Evolutionary conservation across 108 stramenopile species (phyloP), one percentile per base, ranked within the genome.

Genomic region (Nitzschia putrida): DNA sequence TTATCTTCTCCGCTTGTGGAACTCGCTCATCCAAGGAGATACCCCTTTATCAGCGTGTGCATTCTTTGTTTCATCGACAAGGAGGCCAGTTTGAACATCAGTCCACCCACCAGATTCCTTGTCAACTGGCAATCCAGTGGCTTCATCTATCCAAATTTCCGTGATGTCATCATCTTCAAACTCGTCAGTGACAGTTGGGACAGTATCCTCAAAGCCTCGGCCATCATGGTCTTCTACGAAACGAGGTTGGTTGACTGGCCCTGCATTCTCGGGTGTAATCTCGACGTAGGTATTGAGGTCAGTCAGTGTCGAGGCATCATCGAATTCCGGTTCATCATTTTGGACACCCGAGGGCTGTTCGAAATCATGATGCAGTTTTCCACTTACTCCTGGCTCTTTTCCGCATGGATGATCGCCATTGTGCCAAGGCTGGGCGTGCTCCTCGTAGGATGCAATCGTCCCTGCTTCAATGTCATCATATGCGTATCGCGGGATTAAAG

Each of bases 131-230:
- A 53, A n/a, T 5, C 72, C 72, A n/a, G 72, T 73, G 8, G 40
- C 72, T 37, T 43, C 72, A 24, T 73, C 72, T 38, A 73, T 63
- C 72, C 72, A 73, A 58, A 73, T 45, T 47, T 73, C 72, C 12
- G 61, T 45, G 20, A 63, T 47, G 16, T 63, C 61, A 63, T 63
- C 61, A 45, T 44, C 42, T 8, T 63, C 47, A 1, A 49, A 1
- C 18, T 16, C 14, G 18, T 16, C 47, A 4, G 47, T 6, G 1
- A 4, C 18, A 34, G 1, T 34, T 34, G 29, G 29, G 29, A 34
- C 29, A 34, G 4, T 4, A 18, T 49, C 47, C 2, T 49, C 47
- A 18, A 18, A 16, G 18, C 18, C 6, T 49, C n/a, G n/a, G 4
- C 47, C 47, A 6, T 5, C 18, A 49, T 49, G n/a, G 2, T 41